Base-by-base conservation (phyloP, 2,329 filamentous ascomycete genomes). In the Sclerotiophoma versabilis region DNA sequence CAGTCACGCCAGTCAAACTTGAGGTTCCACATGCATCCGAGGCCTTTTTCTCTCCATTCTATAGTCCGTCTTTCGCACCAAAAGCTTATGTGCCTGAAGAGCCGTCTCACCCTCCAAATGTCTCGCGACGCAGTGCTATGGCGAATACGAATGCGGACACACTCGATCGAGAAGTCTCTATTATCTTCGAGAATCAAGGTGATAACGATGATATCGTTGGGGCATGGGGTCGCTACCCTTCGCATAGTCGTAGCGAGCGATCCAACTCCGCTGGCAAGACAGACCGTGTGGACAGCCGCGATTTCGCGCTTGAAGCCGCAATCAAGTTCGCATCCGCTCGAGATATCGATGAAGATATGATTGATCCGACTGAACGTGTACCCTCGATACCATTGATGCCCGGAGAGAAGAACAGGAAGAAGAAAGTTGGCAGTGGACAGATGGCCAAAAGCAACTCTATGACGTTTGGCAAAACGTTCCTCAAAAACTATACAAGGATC, bases 371-470 rank as follows among this genome's bases (percentile, higher is more conserved):
- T 1, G 58, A 65, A 8, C 65, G 65, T 20, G 49, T 60, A 11
- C 50, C 59, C 1, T 64, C 66, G 7, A 60, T 63, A 4, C 56
- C 60, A 4, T 49, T 64, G 14, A 38, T 62, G 4, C 62, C 63
- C 5, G 64, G 64, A 1, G 60, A 68, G 34, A 74, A 70, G 42
- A 74, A 70, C 52, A 68, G 60, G 33, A 69, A 77, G 49, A 86
- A 89, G 66, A 88, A 89, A 70, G 77, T 80, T 20, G 84, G 84
- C 39, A 87, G 87, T 57, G 80, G 83, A 50, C 86, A 91, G 60
- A 87, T 87, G 32, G 82, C 90, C 19, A 90, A 89, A 77, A 77
- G 74, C 41, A 69, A 70, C 23, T 78, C 76, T 1, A 74, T 77
- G 67, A 77, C 71, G 0, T 76, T 80, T 49, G 71, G 75, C 5